phyloP scores from a whole-genome alignment of 2,329 filamentous ascomycete genomes.

The Trichophyton simii region DNA sequence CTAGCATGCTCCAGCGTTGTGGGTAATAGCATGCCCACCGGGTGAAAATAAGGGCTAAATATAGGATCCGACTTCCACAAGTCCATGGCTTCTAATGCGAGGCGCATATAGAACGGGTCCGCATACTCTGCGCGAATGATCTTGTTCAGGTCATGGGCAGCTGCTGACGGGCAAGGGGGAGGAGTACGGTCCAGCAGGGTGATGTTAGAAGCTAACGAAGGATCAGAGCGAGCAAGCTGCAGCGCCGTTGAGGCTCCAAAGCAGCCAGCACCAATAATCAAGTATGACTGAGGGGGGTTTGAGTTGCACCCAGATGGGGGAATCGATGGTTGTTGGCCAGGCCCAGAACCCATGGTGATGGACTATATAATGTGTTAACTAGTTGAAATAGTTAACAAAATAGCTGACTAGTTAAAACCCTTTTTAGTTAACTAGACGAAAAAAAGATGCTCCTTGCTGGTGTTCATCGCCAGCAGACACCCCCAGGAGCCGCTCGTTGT shows the following conservation, averaged over 20 bases:
- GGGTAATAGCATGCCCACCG: slow-evolving; percentile 37
- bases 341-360: background rate
- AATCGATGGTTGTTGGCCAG: background rate
- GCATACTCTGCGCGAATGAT: slow-evolving; percentile 10
- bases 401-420: too few relatives aligned
- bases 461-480: too few relatives aligned
- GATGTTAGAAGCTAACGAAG: background rate
- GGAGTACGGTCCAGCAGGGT: slow-evolving; percentile 7
- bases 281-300: slow-evolving; percentile 1
- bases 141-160: slow-evolving; percentile 9
- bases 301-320: background rate
- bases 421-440: too few relatives aligned
- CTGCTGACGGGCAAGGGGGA: slow-evolving; percentile 5
- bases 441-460: too few relatives aligned
- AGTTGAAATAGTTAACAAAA: too few relatives aligned
- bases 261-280: slow-evolving; percentile 41
- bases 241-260: slow-evolving; percentile 30
- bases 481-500: too few relatives aligned
- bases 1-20: slow-evolving; percentile 31
- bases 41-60: slow-evolving; percentile 34
- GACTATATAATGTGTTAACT: background rate
- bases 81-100: slow-evolving; percentile 7
- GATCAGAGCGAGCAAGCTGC: slow-evolving; percentile 5
- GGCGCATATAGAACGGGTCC: slow-evolving; percentile 5
- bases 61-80: slow-evolving; percentile 14